A percentile compares a stretch with the other conserved stretches of the same genome.
These are phyloP conservation scores for Neospermospora avenae DNA, from an alignment of 2,329 filamentous ascomycete genomes.

Conservation along the genomic window DNA sequence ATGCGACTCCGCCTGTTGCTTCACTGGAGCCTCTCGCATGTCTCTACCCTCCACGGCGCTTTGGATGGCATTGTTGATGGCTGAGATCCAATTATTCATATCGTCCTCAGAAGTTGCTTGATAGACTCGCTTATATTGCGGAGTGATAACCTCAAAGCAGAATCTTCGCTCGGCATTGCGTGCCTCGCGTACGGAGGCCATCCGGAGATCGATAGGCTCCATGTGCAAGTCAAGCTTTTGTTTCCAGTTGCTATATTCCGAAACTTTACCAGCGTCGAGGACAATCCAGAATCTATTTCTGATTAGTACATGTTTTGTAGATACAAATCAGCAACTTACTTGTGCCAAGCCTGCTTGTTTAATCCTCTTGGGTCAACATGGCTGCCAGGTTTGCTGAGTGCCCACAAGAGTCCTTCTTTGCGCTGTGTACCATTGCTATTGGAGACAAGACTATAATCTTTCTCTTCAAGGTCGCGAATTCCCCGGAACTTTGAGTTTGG, in stretches of 20 bases:
- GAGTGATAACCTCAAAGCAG: slow-evolving; percentile 98
- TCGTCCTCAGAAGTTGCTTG: slow-evolving; percentile 98
- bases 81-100: slow-evolving; percentile 93
- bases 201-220: slow-evolving; percentile 94
- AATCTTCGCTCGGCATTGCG: slow-evolving; percentile 92
- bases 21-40: slow-evolving; percentile 50
- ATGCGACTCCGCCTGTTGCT: slow-evolving; percentile 37
- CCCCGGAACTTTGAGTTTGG: slow-evolving; percentile 74
- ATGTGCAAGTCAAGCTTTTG: slow-evolving; percentile 94
- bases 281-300: slow-evolving; percentile 88
- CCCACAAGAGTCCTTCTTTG: slow-evolving; percentile 95
- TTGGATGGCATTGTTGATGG: slow-evolving; percentile 96
- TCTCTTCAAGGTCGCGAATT: slow-evolving; percentile 87
- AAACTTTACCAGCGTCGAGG: slow-evolving; percentile 91
- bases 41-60: slow-evolving; percentile 86
- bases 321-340: slow-evolving; percentile 57
- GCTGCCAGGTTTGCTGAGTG: slow-evolving; percentile 84
- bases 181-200: slow-evolving; percentile 95
- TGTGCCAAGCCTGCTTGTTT: slow-evolving; percentile 98
- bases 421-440: slow-evolving; percentile 62
- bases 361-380: slow-evolving; percentile 93
- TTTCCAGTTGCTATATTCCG: slow-evolving; percentile 99
- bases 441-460: slow-evolving; percentile 54
- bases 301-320: neutral
- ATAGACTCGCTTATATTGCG: slow-evolving; percentile 92